A percentile compares a stretch with the other conserved stretches of the same genome.
phyloP scores from a whole-genome alignment of 1,284 basidiomycete species.

The Sporisorium graminicola region DNA sequence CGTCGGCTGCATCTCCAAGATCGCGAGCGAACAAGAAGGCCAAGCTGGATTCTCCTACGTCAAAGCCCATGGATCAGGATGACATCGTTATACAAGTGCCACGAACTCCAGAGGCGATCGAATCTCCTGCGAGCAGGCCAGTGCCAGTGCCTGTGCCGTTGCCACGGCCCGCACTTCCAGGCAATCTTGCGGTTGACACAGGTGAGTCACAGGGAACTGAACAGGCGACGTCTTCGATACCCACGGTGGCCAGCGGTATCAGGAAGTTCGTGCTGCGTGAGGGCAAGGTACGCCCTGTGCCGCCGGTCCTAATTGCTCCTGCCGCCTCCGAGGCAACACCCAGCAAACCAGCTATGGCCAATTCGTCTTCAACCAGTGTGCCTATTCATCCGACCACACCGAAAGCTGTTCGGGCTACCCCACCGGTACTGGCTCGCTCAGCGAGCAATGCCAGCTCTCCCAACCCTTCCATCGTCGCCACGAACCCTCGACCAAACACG shows the following conservation, averaged over 20 bases:
- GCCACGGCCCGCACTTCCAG: background rate
- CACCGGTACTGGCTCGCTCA: background rate
- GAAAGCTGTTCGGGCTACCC: background rate
- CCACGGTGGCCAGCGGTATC: slow-evolving; percentile 31
- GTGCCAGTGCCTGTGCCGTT: background rate
- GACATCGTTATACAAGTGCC: background rate
- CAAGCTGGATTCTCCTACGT: slow-evolving; percentile 6
- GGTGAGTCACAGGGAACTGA: background rate
- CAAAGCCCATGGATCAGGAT: slow-evolving; percentile 18
- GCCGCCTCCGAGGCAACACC: background rate
- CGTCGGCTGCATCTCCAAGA: slow-evolving; percentile 17
- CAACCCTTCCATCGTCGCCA: background rate
- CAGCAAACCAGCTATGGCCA: background rate
- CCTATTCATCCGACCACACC: background rate
- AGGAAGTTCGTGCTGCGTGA: slow-evolving; percentile 24
- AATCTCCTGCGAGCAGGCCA: background rate
- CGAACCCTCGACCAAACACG: background rate
- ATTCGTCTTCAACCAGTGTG: background rate
- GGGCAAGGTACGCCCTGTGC: slow-evolving; percentile 8
- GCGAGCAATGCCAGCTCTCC: background rate
- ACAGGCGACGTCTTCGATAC: background rate
- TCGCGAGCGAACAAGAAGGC: slow-evolving; percentile 16
- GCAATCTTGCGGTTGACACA: background rate
- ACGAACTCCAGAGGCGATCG: background rate
- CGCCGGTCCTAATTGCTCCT: background rate